Conservation (phyloP, 1,284 basidiomycete species). For the Ustilago lituana region DNA sequence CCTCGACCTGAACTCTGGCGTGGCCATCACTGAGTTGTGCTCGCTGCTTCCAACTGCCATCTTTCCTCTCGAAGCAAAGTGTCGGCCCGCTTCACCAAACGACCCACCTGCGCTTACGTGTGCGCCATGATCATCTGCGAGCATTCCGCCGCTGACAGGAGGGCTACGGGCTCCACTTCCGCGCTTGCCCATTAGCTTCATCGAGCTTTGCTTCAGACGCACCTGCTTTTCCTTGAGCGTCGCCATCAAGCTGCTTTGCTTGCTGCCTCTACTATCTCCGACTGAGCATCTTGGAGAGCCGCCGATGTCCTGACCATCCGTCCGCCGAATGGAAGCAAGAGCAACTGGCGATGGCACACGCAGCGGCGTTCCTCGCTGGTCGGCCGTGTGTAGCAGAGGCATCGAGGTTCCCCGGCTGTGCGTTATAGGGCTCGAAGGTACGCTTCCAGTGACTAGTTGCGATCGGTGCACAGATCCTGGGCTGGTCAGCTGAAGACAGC, state of each 20-base stretch:
- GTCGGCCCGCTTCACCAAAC: no score
- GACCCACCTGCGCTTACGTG: not conserved
- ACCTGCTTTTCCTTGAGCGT: constrained; percentile 41
- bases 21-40: not conserved
- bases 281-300: constrained; percentile 14
- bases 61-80: no score
- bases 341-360: constrained; percentile 3
- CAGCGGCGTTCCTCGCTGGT: not conserved
- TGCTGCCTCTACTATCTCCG: not conserved
- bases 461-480: not conserved
- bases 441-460: not conserved
- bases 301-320: constrained; percentile 8
- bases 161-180: not conserved
- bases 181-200: constrained; percentile 28
- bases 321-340: not conserved
- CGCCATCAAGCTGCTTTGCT: constrained; percentile 31
- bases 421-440: constrained; percentile 15
- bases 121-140: no score
- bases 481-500: constrained; percentile 8
- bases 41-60: no score
- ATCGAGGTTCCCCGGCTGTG: constrained; percentile 28
- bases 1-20: not conserved
- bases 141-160: not conserved
- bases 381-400: constrained; percentile 2
- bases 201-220: constrained; percentile 29